phyloP scores from a whole-genome alignment of 169 alveolate genomes.

The Plasmodium yoelii region DNA sequence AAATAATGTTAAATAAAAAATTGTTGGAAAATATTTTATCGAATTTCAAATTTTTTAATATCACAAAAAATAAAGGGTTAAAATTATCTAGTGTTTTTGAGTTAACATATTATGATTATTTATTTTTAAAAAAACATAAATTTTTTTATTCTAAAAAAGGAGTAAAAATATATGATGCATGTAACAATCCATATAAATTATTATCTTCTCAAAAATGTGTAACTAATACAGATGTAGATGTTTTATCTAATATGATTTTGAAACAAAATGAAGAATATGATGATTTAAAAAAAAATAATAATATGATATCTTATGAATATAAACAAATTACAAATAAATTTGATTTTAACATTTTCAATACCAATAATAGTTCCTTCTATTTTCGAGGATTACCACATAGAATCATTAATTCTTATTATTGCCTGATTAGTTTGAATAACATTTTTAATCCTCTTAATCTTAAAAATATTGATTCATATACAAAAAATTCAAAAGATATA shows the following conservation, averaged over 20 bases:
- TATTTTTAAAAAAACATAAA: constrained; percentile 46
- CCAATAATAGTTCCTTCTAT: neutral
- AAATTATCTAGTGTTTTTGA: constrained; percentile 25
- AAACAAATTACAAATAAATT: neutral
- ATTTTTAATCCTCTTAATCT: no score
- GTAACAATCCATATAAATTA: constrained; percentile 19
- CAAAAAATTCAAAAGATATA: no score
- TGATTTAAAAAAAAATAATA: neutral
- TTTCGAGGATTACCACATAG: neutral
- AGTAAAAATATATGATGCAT: constrained; percentile 35
- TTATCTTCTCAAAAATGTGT: neutral
- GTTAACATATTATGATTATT: constrained; percentile 52
- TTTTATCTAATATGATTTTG: neutral
- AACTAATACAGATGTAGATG: no score
- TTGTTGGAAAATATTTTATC: constrained; percentile 16
- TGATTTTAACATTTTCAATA: no score
- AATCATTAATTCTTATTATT: neutral
- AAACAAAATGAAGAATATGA: constrained; percentile 5
- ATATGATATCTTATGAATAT: neutral
- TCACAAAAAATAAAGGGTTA: constrained; percentile 7
- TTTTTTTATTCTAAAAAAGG: constrained; percentile 52
- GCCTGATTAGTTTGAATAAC: neutral
- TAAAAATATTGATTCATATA: no score
- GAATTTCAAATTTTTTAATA: constrained; percentile 26
- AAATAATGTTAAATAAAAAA: constrained; percentile 36